Evolutionary conservation across 2,329 filamentous ascomycete species (phyloP).

Genomic region (Sporothrix luriei): DNA sequence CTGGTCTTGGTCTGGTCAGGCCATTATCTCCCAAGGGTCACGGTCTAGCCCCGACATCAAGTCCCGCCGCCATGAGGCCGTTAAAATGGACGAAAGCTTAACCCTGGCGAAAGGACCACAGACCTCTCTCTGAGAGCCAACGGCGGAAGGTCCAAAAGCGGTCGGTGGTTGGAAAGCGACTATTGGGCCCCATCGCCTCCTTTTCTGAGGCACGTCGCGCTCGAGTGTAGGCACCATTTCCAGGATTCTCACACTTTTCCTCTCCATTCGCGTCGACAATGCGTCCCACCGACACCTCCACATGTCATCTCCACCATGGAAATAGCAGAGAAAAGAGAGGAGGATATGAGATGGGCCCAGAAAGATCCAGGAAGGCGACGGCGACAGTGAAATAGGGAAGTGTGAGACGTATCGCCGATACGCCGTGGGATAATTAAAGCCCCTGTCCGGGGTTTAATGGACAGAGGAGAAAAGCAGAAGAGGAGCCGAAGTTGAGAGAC

Average conservation of each 20-base stretch:
- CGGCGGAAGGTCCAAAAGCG: not conserved
- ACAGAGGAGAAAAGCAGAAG: not conserved
- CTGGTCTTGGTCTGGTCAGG: not conserved
- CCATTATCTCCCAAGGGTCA: not conserved
- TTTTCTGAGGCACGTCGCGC: not conserved
- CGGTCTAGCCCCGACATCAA: not conserved
- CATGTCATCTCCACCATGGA: slow-evolving; percentile 8
- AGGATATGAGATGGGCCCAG: not conserved
- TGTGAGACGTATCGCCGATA: slow-evolving; percentile 19
- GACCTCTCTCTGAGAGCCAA: not conserved
- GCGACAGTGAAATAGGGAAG: slow-evolving; percentile 12
- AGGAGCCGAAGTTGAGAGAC: slow-evolving; percentile 5
- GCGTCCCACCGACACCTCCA: not conserved
- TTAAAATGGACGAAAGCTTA: slow-evolving; percentile 12
- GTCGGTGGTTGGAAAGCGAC: not conserved
- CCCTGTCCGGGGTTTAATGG: slow-evolving; percentile 24
- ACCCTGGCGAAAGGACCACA: not conserved
- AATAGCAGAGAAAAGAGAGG: not conserved
- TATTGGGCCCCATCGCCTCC: not conserved
- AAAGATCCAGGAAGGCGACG: not conserved
- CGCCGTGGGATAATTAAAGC: slow-evolving; percentile 23
- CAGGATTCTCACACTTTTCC: not conserved
- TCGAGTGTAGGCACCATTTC: not conserved
- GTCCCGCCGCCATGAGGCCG: not conserved
- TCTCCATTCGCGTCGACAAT: not conserved